phyloP scores from a whole-genome alignment of 225 moss, liverwort and hornwort species.

The Asterella californica region DNA sequence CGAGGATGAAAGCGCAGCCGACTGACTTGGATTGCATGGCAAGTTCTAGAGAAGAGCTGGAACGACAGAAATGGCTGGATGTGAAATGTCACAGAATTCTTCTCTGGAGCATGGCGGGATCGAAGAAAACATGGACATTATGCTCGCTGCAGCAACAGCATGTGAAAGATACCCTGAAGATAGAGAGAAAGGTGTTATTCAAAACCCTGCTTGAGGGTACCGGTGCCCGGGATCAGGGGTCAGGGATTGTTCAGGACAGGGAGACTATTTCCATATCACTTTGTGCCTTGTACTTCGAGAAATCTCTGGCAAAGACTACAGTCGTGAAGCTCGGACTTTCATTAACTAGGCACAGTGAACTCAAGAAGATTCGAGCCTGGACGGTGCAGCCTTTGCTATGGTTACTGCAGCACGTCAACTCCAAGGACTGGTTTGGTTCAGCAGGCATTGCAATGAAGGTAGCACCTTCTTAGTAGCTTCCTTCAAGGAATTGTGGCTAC shows the following conservation, averaged over 20 bases:
- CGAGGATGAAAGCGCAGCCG: not conserved
- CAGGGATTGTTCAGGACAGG: constrained; percentile 10
- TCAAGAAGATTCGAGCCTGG: constrained; percentile 12
- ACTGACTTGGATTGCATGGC: not conserved
- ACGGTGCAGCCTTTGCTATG: constrained; percentile 5
- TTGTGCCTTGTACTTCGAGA: constrained; percentile 11
- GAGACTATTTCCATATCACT: constrained; percentile 16
- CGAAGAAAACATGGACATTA: constrained; percentile 5
- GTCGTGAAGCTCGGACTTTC: constrained; percentile 1
- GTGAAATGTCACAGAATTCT: constrained; percentile 4
- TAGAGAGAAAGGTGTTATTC: constrained; percentile 7
- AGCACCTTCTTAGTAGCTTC: not conserved
- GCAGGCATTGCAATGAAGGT: constrained; percentile 21
- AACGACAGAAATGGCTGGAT: constrained; percentile 9
- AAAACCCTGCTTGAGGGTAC: not conserved
- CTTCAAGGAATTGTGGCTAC: not conserved
- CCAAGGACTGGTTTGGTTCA: constrained; percentile 20
- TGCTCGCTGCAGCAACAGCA: not conserved
- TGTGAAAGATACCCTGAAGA: not conserved
- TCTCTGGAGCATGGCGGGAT: constrained; percentile 1
- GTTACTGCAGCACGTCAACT: not conserved
- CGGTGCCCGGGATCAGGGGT: not conserved
- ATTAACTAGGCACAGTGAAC: constrained; percentile 2
- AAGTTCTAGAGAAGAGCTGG: not conserved
- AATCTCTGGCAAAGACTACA: constrained; percentile 1